Conservation (phyloP, 805 yeast species). For the Pichia cabralensis region DNA sequence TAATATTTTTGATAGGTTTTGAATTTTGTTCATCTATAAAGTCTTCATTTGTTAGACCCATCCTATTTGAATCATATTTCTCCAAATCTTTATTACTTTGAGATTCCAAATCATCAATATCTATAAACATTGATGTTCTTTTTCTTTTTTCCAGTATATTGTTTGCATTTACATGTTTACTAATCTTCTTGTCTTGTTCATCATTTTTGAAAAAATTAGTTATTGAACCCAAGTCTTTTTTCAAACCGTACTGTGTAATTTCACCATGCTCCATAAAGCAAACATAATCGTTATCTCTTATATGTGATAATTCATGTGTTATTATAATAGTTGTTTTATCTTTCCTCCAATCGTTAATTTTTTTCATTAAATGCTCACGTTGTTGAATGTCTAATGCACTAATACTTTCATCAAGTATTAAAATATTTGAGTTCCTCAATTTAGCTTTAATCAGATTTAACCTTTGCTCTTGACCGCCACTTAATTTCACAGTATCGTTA, state of each 20-base stretch:
- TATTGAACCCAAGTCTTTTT: slow-evolving; percentile 23
- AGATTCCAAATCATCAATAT: slow-evolving; percentile 1
- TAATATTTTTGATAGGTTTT: slow-evolving; percentile 3
- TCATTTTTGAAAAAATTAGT: slow-evolving; percentile 8
- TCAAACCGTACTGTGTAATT: slow-evolving; percentile 36
- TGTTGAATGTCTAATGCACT: slow-evolving; percentile 64
- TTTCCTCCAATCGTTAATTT: slow-evolving; percentile 48
- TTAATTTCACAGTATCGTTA: slow-evolving; percentile 32
- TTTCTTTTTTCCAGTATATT: neutral
- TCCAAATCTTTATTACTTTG: no score
- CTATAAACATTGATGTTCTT: slow-evolving; percentile 1
- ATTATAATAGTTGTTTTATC: slow-evolving; percentile 70
- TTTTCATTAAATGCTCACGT: slow-evolving; percentile 35
- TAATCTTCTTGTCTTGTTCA: neutral
- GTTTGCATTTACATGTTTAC: neutral
- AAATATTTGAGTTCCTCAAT: slow-evolving; percentile 59
- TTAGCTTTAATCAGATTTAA: slow-evolving; percentile 78
- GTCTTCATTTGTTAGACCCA: neutral
- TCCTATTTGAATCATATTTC: no score
- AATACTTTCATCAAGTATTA: slow-evolving; percentile 78
- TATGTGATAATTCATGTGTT: slow-evolving; percentile 65
- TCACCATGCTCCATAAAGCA: slow-evolving; percentile 50
- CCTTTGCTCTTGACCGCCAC: slow-evolving; percentile 90
- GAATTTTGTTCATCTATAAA: slow-evolving; percentile 1
- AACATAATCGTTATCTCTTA: slow-evolving; percentile 44